Evolutionary conservation across 1,284 basidiomycete species (phyloP).

Genomic region (Moesziomyces sp.): DNA sequence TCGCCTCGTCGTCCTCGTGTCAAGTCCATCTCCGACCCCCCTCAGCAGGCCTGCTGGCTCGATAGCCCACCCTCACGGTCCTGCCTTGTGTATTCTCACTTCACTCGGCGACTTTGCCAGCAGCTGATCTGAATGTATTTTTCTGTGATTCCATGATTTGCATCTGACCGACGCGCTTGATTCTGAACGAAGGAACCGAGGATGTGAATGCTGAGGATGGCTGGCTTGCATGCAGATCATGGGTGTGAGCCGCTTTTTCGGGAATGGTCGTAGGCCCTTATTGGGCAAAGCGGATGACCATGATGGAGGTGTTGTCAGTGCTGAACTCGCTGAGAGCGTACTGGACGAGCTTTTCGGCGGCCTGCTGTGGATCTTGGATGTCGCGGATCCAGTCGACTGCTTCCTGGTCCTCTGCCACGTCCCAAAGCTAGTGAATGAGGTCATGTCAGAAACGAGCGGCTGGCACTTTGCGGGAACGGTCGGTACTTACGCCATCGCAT

Average conservation of each 20-base stretch:
- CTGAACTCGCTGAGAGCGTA: conserved; percentile 88
- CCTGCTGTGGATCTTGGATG: conserved; percentile 82
- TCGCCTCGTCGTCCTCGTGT: too few relatives aligned
- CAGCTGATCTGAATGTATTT: neutral
- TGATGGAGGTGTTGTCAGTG: conserved; percentile 78
- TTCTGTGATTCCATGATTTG: neutral
- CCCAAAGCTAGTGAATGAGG: conserved; percentile 82
- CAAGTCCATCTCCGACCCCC: too few relatives aligned
- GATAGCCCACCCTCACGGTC: neutral
- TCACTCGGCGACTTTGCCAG: neutral
- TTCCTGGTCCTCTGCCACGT: conserved; percentile 89
- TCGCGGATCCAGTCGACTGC: conserved; percentile 86
- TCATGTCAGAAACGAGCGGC: neutral
- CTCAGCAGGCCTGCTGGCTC: neutral
- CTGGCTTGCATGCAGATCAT: too few relatives aligned
- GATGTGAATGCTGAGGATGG: neutral
- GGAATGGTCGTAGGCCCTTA: neutral
- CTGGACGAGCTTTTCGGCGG: conserved; percentile 81
- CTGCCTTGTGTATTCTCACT: neutral
- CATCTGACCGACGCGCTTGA: neutral
- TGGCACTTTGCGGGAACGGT: neutral
- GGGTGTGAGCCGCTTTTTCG: neutral
- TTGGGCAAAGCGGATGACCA: conserved; percentile 60
- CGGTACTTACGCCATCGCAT: conserved; percentile 87
- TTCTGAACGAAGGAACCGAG: neutral